These are phyloP conservation scores for Penicillium sp. DNA, from an alignment of 2,329 filamentous ascomycete species.

Conservation along the genomic window DNA sequence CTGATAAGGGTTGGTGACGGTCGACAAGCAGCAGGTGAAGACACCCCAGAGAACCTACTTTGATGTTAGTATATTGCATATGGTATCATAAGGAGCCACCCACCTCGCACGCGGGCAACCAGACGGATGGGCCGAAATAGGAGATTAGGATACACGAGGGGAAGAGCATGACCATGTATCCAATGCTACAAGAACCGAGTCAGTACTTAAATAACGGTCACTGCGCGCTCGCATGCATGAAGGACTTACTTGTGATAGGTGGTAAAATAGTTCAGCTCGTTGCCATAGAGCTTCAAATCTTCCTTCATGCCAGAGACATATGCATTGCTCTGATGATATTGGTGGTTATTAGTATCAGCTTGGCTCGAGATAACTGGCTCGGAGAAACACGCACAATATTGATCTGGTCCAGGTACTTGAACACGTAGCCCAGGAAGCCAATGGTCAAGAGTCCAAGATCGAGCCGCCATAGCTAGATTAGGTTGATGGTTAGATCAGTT, in stretches of 20 bases:
- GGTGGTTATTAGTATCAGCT: not conserved
- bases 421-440: slow-evolving; percentile 16
- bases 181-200: not conserved
- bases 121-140: slow-evolving; percentile 5
- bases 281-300: slow-evolving; percentile 11
- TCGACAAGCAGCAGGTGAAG: not conserved
- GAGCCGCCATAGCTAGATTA: slow-evolving; percentile 14
- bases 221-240: too few species aligned
- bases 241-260: slow-evolving; percentile 11
- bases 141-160: slow-evolving; percentile 12
- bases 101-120: slow-evolving; percentile 8
- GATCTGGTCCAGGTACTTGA: slow-evolving; percentile 17
- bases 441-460: slow-evolving; percentile 10
- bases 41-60: not conserved
- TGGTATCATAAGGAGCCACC: not conserved
- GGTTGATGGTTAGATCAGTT: not conserved
- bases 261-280: slow-evolving; percentile 17
- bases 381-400: slow-evolving; percentile 8
- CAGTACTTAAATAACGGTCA: not conserved
- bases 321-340: slow-evolving; percentile 9
- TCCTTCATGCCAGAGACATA: slow-evolving; percentile 17
- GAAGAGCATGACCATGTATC: slow-evolving; percentile 15
- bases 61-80: not conserved
- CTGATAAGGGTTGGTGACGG: not conserved
- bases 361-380: not conserved